Evolutionary conservation across 2,329 filamentous ascomycete genomes (phyloP).

Genomic region (Penicillium sp.): DNA sequence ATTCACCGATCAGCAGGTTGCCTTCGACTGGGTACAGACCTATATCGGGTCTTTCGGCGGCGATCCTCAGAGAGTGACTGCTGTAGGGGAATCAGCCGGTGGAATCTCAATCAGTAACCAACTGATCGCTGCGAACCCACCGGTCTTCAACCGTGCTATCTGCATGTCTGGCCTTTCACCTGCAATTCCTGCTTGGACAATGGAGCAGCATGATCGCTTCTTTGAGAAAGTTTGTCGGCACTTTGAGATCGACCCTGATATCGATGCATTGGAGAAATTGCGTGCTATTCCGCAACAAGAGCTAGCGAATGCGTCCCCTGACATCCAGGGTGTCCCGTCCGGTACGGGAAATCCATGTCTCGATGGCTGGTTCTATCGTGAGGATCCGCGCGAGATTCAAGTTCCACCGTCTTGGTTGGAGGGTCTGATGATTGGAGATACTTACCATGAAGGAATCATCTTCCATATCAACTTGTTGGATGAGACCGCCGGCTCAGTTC

Average conservation of each 20-base stretch:
- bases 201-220: conserved; percentile 24
- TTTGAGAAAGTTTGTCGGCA: conserved; percentile 22
- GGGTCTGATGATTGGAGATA: conserved; percentile 27
- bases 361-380: conserved; percentile 28
- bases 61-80: conserved; percentile 33
- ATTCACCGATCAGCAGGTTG: conserved; percentile 37
- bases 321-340: conserved; percentile 24
- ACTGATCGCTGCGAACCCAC: conserved; percentile 18
- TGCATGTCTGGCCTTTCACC: conserved; percentile 28
- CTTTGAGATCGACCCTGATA: conserved; percentile 21
- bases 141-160: conserved; percentile 25
- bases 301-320: conserved; percentile 25
- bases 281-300: conserved; percentile 25
- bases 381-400: conserved; percentile 15
- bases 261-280: conserved; percentile 19
- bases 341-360: conserved; percentile 30
- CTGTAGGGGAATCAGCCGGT: conserved; percentile 31
- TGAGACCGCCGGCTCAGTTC: conserved; percentile 18
- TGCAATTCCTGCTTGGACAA: conserved; percentile 25
- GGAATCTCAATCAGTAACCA: conserved; percentile 31
- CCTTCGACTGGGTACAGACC: conserved; percentile 37
- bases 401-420: conserved; percentile 25
- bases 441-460: conserved; percentile 30
- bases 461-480: conserved; percentile 28
- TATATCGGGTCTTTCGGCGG: conserved; percentile 38